Evolutionary conservation across 2,329 filamentous ascomycete genomes (phyloP), one percentile per base, ranked within the genome.

Genomic region (Emmonsia crescens): DNA sequence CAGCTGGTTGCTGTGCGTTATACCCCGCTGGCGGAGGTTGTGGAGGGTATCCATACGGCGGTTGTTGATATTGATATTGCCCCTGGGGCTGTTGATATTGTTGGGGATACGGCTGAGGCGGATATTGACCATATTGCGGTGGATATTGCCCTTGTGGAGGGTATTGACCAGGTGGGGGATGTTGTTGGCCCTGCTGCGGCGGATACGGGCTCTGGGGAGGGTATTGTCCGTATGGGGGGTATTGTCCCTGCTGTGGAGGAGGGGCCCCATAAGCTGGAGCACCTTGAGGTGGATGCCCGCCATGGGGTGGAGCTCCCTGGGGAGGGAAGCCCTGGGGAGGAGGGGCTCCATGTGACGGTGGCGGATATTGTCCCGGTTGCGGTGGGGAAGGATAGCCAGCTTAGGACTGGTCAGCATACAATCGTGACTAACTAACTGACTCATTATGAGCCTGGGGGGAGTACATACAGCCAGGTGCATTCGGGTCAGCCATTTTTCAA

Each of bases 151-250:
- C 33, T 44, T 56, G 63, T 24, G 58, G 62, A 31, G 58, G 62
- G 44, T 66, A 64, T 36, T 66, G 61, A 16, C 61, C 63, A 42
- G 57, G 63, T 1, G 61, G 63, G 42, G 62, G 62, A 56, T 66
- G 63, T 38, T 51, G 44, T 29, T 64, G 63, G 1, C 63, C 64
- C 27, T 65, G 59, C 16, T 59, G 58, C 8, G 62, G 63, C 1
- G 60, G 62, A 42, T 55, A 54, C 29, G 38, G 57, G 29, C 31
- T 49, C 12, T 59, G 42, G 19, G 59, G 63, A 29, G 60, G 64
- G 31, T 61, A 57, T 6, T 44, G 31, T 4, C 38, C 51, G 21
- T 48, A 44, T 0, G 42, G 57, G 1, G 57, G 57, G 29, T 48
- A 59, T 16, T 59, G 46, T 19, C 46, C 42, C 1, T 40, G 29